Evolutionary conservation across 73 alveolate genomes (phyloP), one percentile per base, ranked within the genome.

Genomic region (Strombidium stylifer): DNA sequence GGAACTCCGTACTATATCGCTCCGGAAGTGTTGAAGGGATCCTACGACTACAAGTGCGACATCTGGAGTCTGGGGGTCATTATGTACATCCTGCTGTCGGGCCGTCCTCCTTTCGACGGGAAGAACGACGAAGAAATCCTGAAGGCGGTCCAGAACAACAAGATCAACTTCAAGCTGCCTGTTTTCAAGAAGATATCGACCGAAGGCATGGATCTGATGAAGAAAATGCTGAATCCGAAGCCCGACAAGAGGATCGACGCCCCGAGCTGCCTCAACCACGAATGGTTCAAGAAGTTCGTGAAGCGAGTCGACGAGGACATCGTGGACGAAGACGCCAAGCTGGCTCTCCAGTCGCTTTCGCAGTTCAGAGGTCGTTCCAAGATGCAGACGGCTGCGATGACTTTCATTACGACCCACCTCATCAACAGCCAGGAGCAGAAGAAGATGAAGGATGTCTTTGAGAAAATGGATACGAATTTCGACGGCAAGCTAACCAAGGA

Each of bases 51-150:
- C n/a, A 72, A 45, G 31, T 72, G 85, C 54, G 85, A 72, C 57
- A 25, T 72, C 16, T 72, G 78, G 85, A 34, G 67, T 1, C 61
- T 68, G 45, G 85, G 85, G 25, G 74, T 72, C 8, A 60, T 60
- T 24, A 45, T 58, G 39, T 72, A 73, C 59, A 80, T 79, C 36
- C 58, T 89, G 73, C 40, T 89, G 42, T 66, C 86, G 36, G 97
- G 97, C 7, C 51, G 46, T 15, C 93, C 94, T 14, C 97, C 97
- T 11, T 89, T 84, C 47, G 89, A 83, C 35, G 96, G 96, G 16
- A 88, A 87, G n/a, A 69, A 61, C 48, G 94, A 82, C 47, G 93
- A 83, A 23, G 96, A 83, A 26, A 83, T 83, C 30, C 31, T 77
- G 36, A 82, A 77, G 27, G 39, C 54, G n/a, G 79, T 87, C 18